Conservation (phyloP, 352 stramenopile species). For the Salisapilia sapeloensis region DNA sequence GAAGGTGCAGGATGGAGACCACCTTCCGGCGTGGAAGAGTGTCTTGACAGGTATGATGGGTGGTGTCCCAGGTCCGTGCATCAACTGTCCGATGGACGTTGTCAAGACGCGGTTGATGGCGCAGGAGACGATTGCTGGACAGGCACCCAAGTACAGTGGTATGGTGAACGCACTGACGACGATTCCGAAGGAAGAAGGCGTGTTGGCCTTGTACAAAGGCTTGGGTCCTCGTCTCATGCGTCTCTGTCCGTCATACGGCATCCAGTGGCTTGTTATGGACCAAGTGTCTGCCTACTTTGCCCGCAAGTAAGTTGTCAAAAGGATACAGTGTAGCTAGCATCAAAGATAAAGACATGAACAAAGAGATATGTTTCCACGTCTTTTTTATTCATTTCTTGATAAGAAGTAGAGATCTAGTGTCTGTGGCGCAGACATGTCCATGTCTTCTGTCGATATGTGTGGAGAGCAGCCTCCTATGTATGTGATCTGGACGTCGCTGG, state of each 20-base stretch:
- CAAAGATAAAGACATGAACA: too few species aligned
- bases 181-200: slow-evolving; percentile 91
- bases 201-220: slow-evolving; percentile 92
- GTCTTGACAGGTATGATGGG: slow-evolving; percentile 87
- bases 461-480: slow-evolving; percentile 25
- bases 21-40: slow-evolving; percentile 88
- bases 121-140: slow-evolving; percentile 73
- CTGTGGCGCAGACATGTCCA: slow-evolving; percentile 20
- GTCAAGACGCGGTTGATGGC: slow-evolving; percentile 92
- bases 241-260: slow-evolving; percentile 72
- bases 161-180: slow-evolving; percentile 81
- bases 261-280: slow-evolving; percentile 80
- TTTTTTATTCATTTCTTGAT: neutral
- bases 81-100: slow-evolving; percentile 90
- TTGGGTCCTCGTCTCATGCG: slow-evolving; percentile 90
- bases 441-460: slow-evolving; percentile 40
- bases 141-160: slow-evolving; percentile 89
- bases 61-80: slow-evolving; percentile 69
- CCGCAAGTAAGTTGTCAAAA: too few species aligned
- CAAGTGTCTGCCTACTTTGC: slow-evolving; percentile 60
- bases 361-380: slow-evolving; percentile 7
- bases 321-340: too few species aligned
- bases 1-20: slow-evolving; percentile 70
- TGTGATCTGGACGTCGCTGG: neutral
- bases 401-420: slow-evolving; percentile 22